Conservation (phyloP, 495 filamentous ascomycete species). For the Podospora bellae-mahoneyi region DNA sequence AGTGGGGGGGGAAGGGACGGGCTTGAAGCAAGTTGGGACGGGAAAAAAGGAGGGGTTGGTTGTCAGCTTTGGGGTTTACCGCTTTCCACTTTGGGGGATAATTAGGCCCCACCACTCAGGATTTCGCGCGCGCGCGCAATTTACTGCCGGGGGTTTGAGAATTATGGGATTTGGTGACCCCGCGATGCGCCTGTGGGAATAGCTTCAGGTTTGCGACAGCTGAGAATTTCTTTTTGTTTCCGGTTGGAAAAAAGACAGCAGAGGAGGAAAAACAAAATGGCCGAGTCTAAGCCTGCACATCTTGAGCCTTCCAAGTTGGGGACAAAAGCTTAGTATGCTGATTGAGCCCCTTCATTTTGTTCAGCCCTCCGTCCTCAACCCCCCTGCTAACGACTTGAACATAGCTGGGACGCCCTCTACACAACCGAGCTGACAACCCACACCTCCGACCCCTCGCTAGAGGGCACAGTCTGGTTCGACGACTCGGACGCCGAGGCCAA, state of each 20-base stretch:
- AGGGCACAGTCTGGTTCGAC: constrained; percentile 73
- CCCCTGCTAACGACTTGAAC: neutral
- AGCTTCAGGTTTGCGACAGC: neutral
- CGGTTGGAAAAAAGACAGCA: no score
- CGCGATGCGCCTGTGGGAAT: neutral
- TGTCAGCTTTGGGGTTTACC: no score
- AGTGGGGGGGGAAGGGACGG: no score
- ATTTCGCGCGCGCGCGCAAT: no score
- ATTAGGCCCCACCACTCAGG: no score
- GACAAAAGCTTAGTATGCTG: constrained; percentile 64
- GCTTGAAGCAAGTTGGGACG: no score
- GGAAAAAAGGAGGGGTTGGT: no score
- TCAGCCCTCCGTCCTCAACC: no score
- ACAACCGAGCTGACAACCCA: constrained; percentile 59
- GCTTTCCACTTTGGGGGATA: no score
- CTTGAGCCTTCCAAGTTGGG: constrained; percentile 64
- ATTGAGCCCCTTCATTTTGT: no score
- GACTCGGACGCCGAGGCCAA: constrained; percentile 65
- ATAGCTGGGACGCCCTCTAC: constrained; percentile 70
- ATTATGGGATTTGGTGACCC: neutral
- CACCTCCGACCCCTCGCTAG: constrained; percentile 56
- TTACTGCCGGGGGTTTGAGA: no score
- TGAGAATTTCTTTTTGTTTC: neutral
- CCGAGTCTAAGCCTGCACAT: constrained; percentile 34
- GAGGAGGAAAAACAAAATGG: neutral